A percentile compares a stretch with the other conserved stretches of the same genome.
phyloP scores from a whole-genome alignment of 2,329 filamentous ascomycete species.

The Chrysoporthe austroafricana region DNA sequence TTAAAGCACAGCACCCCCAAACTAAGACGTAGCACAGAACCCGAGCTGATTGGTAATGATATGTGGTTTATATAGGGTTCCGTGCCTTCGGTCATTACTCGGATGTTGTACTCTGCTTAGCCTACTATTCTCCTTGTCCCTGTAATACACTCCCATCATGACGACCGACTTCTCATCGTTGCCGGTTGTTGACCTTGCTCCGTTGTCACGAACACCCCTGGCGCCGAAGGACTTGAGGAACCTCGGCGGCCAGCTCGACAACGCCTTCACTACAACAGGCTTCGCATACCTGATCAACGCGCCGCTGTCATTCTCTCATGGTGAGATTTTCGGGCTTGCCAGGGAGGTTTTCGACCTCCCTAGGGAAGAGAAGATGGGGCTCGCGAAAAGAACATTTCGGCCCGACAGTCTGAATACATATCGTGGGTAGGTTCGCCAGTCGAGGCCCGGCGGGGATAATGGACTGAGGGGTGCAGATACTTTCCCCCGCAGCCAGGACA shows the following conservation, averaged over 20 bases:
- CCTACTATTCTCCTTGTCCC: not conserved
- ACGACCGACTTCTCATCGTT: not conserved
- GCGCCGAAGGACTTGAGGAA: not conserved
- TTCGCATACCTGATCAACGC: constrained; percentile 50
- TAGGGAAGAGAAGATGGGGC: constrained; percentile 41
- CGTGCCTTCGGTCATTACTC: too few relatives aligned
- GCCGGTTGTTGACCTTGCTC: constrained; percentile 1
- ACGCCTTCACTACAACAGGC: constrained; percentile 49
- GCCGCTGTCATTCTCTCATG: constrained; percentile 46
- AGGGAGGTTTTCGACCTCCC: constrained; percentile 44
- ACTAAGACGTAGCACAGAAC: too few relatives aligned
- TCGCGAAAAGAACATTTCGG: constrained; percentile 48
- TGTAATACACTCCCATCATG: not conserved
- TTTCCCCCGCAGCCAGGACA: constrained; percentile 47
- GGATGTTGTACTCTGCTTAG: not conserved
- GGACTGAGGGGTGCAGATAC: constrained; percentile 39
- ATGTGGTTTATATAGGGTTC: too few relatives aligned
- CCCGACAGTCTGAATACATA: constrained; percentile 47
- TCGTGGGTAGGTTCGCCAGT: constrained; percentile 36
- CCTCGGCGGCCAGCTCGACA: constrained; percentile 37
- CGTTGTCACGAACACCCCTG: not conserved
- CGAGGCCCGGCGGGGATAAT: constrained; percentile 21
- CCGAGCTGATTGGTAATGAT: too few relatives aligned
- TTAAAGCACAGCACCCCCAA: not conserved
- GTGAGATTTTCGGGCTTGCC: constrained; percentile 46